Evolutionary conservation across 2,329 filamentous ascomycete species (phyloP), one percentile per base, ranked within the genome.

Genomic region (Diplocarpon rosae): DNA sequence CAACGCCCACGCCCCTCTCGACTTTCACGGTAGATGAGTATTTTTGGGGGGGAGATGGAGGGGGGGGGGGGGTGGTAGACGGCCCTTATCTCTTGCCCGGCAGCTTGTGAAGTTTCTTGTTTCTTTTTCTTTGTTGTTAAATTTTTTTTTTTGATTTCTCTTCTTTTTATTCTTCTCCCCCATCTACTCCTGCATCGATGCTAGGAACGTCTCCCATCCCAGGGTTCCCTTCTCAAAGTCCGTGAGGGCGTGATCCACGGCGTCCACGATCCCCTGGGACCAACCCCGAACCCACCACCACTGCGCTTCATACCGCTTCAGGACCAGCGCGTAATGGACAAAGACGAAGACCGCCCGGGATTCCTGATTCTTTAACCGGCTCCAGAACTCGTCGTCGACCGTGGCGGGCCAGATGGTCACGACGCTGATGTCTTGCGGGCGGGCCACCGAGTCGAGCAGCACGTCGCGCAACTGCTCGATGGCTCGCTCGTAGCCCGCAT

Each of bases 281-380:
- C 39, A 41, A 8, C 39, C 39, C 13, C 13, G 16, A 11, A 41
- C 16, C 39, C 39, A 41, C 39, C 39, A 41, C 39, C 39, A 41
- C 13, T 34, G 31, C 2, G 5, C 17, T 13, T 41, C 39, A 28
- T 41, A 34, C 20, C 17, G 27, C 31, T 34, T 32, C 20, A 41
- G 16, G 27, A 41, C 17, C 39, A 41, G 28, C 12, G 31, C 31
- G 27, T 41, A 41, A 34, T 41, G 39, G 1, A 32, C 39, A 16
- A 41, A 20, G 3, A 41, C 2, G 10, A 41, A 28, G 6, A 34
- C 11, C 5, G 39, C 32, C n/a, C n/a, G 3, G n/a, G 39, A 8
- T 1, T 41, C 31, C 1, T 41, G 17, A 10, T n/a, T 11, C 2
- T 30, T 27, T 2, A 41, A n/a, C 13, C 31, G 16, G 14, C 2